Conservation (phyloP, 202 grass and related monocot genomes). For the Carex arenaria region DNA sequence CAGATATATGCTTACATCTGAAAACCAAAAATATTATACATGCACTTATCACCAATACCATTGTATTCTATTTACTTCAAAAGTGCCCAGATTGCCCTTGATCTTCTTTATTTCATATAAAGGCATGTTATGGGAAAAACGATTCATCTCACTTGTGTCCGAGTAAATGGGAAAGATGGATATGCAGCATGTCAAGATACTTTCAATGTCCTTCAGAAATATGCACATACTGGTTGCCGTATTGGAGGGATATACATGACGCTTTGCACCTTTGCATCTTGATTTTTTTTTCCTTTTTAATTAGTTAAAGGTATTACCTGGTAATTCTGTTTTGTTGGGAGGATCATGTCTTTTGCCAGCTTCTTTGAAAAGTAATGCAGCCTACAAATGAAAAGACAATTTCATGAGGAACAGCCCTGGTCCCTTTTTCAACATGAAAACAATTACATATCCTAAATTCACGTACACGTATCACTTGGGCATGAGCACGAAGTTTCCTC, state of each 20-base stretch:
- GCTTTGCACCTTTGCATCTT: background rate
- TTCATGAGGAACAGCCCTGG: conserved; percentile 4
- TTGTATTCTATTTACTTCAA: background rate
- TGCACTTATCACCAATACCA: background rate
- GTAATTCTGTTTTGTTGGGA: background rate
- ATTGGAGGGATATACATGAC: conserved; percentile 5
- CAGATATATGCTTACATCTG: background rate
- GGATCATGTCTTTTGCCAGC: conserved; percentile 55
- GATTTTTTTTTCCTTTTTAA: background rate
- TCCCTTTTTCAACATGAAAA: background rate
- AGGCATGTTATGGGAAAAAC: background rate
- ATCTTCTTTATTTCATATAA: background rate
- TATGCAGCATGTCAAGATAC: background rate
- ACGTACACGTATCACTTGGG: conserved; percentile 96
- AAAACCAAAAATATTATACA: background rate
- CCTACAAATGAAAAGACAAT: conserved; percentile 49
- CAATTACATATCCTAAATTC: background rate
- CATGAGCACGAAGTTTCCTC: conserved; percentile 90
- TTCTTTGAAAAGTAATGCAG: conserved; percentile 91
- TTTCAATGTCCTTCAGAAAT: conserved; percentile 13
- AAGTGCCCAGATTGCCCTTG: background rate
- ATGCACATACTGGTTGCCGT: conserved; percentile 9
- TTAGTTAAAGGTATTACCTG: conserved; percentile 35
- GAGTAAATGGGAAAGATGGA: background rate
- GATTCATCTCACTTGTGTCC: background rate